Evolutionary conservation across 2,329 filamentous ascomycete species (phyloP).

Genomic region (Gremmenia infestans): DNA sequence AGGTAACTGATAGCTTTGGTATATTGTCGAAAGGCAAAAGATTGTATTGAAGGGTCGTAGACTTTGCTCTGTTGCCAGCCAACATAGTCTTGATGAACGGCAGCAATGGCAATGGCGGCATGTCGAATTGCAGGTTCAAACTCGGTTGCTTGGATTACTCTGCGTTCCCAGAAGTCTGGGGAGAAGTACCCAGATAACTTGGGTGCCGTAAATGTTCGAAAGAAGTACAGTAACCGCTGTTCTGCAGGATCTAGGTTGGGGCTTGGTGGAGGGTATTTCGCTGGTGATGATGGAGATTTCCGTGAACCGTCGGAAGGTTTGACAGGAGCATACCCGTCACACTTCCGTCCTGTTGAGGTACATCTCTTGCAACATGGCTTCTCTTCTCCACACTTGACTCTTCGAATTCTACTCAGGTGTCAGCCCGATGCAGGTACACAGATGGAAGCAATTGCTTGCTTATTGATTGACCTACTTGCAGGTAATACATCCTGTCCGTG

Average conservation of each 20-base stretch:
- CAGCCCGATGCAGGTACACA: background rate
- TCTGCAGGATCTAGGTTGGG: conserved; percentile 19
- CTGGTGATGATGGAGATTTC: background rate
- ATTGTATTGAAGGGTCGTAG: conserved; percentile 28
- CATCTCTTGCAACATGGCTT: conserved; percentile 29
- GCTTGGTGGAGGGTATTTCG: conserved; percentile 2
- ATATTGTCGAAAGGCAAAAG: conserved; percentile 54
- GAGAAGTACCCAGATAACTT: conserved; percentile 23
- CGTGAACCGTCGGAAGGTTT: conserved; percentile 5
- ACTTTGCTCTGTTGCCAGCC: conserved; percentile 41
- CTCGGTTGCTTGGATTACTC: conserved; percentile 19
- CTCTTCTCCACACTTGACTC: conserved; percentile 30
- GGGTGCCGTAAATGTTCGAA: conserved; percentile 21
- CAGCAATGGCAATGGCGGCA: conserved; percentile 28
- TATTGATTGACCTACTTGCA: conserved; percentile 24
- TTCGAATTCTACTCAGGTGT: conserved; percentile 20
- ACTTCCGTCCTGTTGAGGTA: conserved; percentile 27
- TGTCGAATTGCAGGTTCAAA: conserved; percentile 26
- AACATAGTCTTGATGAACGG: conserved; percentile 25
- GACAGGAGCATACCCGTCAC: conserved; percentile 27
- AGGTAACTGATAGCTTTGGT: conserved; percentile 44
- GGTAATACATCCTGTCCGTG: conserved; percentile 26
- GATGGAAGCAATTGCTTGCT: background rate
- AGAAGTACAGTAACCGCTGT: conserved; percentile 20
- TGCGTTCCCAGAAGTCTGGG: conserved; percentile 25